Base-by-base conservation (phyloP, 192 early-diverging fungal genomes). In the Backusella sp. region DNA sequence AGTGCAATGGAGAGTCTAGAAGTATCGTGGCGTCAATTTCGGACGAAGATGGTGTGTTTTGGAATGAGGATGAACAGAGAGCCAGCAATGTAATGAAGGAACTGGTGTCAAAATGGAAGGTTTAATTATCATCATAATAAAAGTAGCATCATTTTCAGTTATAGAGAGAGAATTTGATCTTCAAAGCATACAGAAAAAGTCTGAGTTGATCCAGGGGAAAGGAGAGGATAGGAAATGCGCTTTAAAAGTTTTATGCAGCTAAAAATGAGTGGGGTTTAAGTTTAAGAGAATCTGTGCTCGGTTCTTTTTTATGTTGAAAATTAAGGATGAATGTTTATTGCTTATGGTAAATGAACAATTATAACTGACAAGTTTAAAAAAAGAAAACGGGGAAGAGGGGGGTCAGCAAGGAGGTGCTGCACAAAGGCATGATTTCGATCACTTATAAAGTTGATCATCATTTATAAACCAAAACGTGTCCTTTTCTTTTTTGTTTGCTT, bases 21-120 rank as follows among this genome's bases (percentile, higher is more conserved):
- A 17, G 59, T 23, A 62, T 79, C 30, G 67, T 83, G 6, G 14
- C 34, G 19, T 59, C 56, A 12, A 66, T 83, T 15, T 12, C 66
- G 9, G 32, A 0, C 8, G 73, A 79, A 30, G 30, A 37, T 3
- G 14, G 19, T 1, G 17, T 41, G n/a, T 19, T 32, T 37, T 83
- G 82, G 82, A 70, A 41, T 39, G 30, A 56, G 5, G 82, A 79
- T 30, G 74, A 83, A n/a, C 66, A 53, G 4, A 44, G 66, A 53
- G 59, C 68, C 11, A 17, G 28, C 3, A 70, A 76, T 72, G 4
- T 71, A 35, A 79, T 83, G 77, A 76, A 70, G 34, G 21, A 36
- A n/a, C 9, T 76, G 28, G 75, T 83, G 5, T 67, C 66, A 8
- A 83, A 79, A 49, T 83, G 77, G 75, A 4, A 70, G 17, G 23